Conservation (phyloP, 2,329 filamentous ascomycete genomes). For the Corynespora cassiicola region DNA sequence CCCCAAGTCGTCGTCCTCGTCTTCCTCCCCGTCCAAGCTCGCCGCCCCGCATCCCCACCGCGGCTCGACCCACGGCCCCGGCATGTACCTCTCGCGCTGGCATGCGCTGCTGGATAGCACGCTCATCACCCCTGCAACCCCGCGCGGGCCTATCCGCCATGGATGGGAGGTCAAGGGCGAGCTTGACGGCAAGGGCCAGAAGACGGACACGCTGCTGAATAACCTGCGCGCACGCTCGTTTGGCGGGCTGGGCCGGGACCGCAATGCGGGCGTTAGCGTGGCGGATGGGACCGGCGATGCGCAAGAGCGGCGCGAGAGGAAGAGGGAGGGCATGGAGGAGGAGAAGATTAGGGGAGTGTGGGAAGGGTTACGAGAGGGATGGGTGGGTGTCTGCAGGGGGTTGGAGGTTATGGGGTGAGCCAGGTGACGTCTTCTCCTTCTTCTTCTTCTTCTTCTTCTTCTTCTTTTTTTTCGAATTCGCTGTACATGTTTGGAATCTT, state of each 20-base stretch:
- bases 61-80: slow-evolving; percentile 66
- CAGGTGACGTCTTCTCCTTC: too few species aligned
- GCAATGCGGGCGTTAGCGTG: slow-evolving; percentile 13
- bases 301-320: slow-evolving; percentile 34
- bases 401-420: slow-evolving; percentile 42
- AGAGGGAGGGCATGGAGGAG: slow-evolving; percentile 37
- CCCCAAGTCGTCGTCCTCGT: slow-evolving; percentile 4
- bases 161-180: slow-evolving; percentile 48
- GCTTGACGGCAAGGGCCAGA: slow-evolving; percentile 40
- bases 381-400: slow-evolving; percentile 40
- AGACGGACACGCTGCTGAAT: slow-evolving; percentile 24
- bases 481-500: too few species aligned
- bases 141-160: slow-evolving; percentile 59
- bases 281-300: slow-evolving; percentile 34
- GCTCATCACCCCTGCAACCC: slow-evolving; percentile 66
- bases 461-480: too few species aligned
- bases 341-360: slow-evolving; percentile 35
- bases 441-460: too few species aligned
- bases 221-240: slow-evolving; percentile 13
- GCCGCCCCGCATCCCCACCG: slow-evolving; percentile 21
- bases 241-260: slow-evolving; percentile 15
- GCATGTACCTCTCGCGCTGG: slow-evolving; percentile 76
- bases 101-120: slow-evolving; percentile 75
- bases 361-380: slow-evolving; percentile 37
- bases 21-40: slow-evolving; percentile 3